Evolutionary conservation across 805 yeast species (phyloP), one percentile per base, ranked within the genome.

Genomic region (Yarrowia bubula): DNA sequence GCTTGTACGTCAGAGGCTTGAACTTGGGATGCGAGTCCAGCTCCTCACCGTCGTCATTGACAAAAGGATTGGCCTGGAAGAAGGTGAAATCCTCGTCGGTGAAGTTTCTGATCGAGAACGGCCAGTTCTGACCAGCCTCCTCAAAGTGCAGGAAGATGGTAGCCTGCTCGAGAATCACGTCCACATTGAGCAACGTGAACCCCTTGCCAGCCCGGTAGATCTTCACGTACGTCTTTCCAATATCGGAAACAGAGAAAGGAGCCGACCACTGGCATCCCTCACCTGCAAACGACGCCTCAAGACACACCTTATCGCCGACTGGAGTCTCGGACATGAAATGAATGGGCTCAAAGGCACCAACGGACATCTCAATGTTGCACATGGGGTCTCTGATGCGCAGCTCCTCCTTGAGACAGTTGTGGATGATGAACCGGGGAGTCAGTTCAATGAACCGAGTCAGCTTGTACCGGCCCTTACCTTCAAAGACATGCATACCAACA

Each of bases 21-120:
- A 88, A 92, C 11, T 82, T 81, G 2, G 80, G 78, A 55, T 82
- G 86, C 1, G 78, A 73, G 32, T 77, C 81, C 10, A 80, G 75
- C 62, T 82, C 82, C 17, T 86, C 87, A 62, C 89, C 90, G 66
- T 84, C 87, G 66, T 86, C 89, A 66, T 83, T 84, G 35, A 83
- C 70, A 71, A 75, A 73, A 0, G 97, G 97, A 76, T 92, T 89
- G 58, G 89, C 83, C 73, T 95, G 99, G 73, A 88, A 93, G 68
- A 96, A 85, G 58, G 86, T 82, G 71, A 93, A 91, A 70, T 91
- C 97, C n/a, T 83, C 77, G 67, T 90, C 90, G 73, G 95, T 90
- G 75, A 91, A 92, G 74, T 95, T 95, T 67, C 97, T 79, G 46
- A 95, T 86, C 0, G 97, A 90, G 73, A 78, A 95, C 11, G 99